phyloP scores from a whole-genome alignment of 2,329 filamentous ascomycete genomes.

The Sarocladium kiliense region DNA sequence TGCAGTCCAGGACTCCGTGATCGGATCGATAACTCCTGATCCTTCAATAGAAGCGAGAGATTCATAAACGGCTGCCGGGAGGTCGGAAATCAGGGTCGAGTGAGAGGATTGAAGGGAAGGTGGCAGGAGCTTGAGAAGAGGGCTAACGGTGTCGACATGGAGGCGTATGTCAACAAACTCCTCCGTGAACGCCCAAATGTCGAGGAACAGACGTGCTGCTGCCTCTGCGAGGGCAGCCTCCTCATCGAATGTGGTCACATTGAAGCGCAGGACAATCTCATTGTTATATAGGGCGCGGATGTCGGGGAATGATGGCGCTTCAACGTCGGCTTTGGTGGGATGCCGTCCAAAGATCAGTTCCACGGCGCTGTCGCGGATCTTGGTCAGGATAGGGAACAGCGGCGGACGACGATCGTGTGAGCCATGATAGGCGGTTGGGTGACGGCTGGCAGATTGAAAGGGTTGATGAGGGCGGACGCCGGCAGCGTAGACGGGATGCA shows the following conservation, averaged over 20 bases:
- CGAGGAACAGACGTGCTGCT: conserved; percentile 69
- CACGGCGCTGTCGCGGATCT: conserved; percentile 44
- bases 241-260: conserved; percentile 63
- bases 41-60: conserved; percentile 21
- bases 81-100: conserved; percentile 70
- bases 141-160: conserved; percentile 68
- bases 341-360: conserved; percentile 45
- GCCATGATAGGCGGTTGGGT: conserved; percentile 14
- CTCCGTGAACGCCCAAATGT: conserved; percentile 82
- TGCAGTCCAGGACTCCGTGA: neutral
- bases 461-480: conserved; percentile 22
- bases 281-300: conserved; percentile 57
- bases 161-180: conserved; percentile 83
- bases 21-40: neutral
- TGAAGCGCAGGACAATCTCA: conserved; percentile 88
- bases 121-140: conserved; percentile 74
- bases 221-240: conserved; percentile 68
- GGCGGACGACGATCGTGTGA: conserved; percentile 14
- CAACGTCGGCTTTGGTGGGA: conserved; percentile 23
- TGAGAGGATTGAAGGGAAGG: conserved; percentile 66
- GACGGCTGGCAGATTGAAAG: conserved; percentile 12
- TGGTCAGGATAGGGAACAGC: conserved; percentile 43
- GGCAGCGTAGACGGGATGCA: conserved; percentile 21
- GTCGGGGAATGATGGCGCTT: conserved; percentile 21
- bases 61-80: conserved; percentile 71